phyloP scores from a whole-genome alignment of 2,329 filamentous ascomycete species.

The Dothistroma pini region DNA sequence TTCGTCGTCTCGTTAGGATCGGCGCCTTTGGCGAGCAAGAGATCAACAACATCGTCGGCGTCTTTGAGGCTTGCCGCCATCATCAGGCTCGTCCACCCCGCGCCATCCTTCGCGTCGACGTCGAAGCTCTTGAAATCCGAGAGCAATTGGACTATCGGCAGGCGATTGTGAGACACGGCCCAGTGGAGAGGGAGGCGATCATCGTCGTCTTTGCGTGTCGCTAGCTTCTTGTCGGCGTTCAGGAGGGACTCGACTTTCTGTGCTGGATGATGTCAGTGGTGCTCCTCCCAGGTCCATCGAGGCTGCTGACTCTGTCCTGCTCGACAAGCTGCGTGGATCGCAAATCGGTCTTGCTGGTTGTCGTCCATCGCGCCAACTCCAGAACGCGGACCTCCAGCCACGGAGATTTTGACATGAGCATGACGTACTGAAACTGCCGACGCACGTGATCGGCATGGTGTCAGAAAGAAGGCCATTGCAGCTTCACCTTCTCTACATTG shows the following conservation, averaged over 20 bases:
- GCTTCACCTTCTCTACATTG: no score
- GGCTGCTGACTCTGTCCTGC: conserved; percentile 70
- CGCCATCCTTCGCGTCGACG: conserved; percentile 74
- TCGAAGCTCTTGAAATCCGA: conserved; percentile 72
- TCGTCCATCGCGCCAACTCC: conserved; percentile 24
- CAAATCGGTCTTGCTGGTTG: conserved; percentile 59
- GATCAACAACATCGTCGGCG: conserved; percentile 62
- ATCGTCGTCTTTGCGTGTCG: conserved; percentile 72
- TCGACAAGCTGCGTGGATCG: conserved; percentile 81
- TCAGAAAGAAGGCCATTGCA: no score
- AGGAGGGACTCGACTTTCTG: conserved; percentile 70
- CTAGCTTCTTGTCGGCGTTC: conserved; percentile 73
- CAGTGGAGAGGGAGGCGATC: conserved; percentile 90
- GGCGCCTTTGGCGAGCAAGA: conserved; percentile 63
- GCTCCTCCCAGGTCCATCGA: not conserved
- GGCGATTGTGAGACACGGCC: conserved; percentile 80
- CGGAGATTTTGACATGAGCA: no score
- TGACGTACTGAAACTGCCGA: no score
- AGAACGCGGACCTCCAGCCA: not conserved
- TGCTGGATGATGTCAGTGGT: conserved; percentile 45
- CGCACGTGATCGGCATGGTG: no score
- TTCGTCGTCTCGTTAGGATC: conserved; percentile 73
- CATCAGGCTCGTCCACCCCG: conserved; percentile 81
- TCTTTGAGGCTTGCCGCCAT: conserved; percentile 74
- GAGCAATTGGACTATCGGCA: conserved; percentile 70